phyloP scores from a whole-genome alignment of 1,139 yeast genomes.

The Diutina pseudorugosa region DNA sequence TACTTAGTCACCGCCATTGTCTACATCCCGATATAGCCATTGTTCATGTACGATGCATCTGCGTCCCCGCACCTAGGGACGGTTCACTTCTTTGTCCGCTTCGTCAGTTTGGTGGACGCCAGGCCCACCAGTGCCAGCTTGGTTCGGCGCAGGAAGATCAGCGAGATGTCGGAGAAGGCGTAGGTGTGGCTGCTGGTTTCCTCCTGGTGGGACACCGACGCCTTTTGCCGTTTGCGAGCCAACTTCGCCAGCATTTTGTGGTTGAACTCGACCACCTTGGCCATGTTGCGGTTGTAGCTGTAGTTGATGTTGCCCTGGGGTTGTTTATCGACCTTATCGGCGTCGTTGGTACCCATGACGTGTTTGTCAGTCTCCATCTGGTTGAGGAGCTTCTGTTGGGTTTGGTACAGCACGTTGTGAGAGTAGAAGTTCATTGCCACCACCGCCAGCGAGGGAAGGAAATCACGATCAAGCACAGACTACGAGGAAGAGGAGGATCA shows the following conservation, averaged over 20 bases:
- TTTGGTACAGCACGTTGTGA: conserved; percentile 18
- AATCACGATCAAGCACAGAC: no score
- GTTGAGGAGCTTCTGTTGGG: conserved; percentile 19
- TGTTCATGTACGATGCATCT: not conserved
- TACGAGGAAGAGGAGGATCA: no score
- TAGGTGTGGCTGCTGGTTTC: not conserved
- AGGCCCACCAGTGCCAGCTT: not conserved
- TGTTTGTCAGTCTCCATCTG: conserved; percentile 10
- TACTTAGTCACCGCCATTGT: not conserved
- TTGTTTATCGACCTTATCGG: not conserved
- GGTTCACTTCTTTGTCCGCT: not conserved
- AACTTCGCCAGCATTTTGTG: not conserved
- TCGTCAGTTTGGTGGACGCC: not conserved
- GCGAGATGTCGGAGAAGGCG: not conserved
- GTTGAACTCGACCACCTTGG: conserved; percentile 1
- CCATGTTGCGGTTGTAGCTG: not conserved
- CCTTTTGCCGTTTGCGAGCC: not conserved
- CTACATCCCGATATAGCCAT: not conserved
- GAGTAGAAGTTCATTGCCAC: not conserved
- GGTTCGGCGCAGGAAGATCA: not conserved
- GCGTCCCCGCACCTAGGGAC: not conserved
- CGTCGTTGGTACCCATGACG: not conserved
- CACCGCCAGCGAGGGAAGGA: not conserved
- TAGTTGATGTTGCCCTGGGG: not conserved
- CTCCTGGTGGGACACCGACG: not conserved